Percentiles rank a stretch among this genome's conserved stretches.
These are phyloP conservation scores for Ganoderma multipileum DNA, from an alignment of 1,284 basidiomycete genomes.

Conservation along the genomic window DNA sequence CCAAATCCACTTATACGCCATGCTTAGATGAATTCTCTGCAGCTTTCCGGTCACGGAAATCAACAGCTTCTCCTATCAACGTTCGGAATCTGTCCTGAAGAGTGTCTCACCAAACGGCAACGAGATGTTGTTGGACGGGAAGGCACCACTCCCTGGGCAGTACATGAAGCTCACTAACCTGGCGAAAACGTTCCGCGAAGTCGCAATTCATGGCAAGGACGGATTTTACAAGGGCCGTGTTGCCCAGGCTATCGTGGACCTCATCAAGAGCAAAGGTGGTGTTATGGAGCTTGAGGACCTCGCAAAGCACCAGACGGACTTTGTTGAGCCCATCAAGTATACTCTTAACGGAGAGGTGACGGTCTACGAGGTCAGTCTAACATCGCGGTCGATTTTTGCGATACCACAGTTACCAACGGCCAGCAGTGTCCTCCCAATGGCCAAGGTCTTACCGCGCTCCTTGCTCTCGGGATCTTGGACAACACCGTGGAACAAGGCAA, in stretches of 20 bases:
- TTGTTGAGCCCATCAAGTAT: conserved; percentile 91
- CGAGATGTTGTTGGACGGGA: conserved; percentile 87
- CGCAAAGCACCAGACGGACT: conserved; percentile 76
- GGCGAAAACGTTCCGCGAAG: conserved; percentile 82
- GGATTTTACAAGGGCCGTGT: conserved; percentile 94
- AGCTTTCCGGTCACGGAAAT: conserved; percentile 86
- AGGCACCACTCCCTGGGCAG: conserved; percentile 81
- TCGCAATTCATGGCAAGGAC: conserved; percentile 84
- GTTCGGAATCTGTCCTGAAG: conserved; percentile 78
- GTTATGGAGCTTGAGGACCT: conserved; percentile 92
- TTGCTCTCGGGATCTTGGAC: conserved; percentile 93
- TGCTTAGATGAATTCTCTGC: not conserved
- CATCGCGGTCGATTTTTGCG: not conserved
- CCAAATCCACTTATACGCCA: not conserved
- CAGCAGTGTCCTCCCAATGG: conserved; percentile 92
- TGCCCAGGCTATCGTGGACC: conserved; percentile 89
- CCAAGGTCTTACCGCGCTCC: conserved; percentile 90
- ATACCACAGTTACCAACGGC: not conserved
- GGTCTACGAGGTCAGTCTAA: conserved; percentile 75
- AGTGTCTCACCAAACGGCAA: conserved; percentile 82
- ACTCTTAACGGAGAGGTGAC: conserved; percentile 85
- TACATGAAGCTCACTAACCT: conserved; percentile 83
- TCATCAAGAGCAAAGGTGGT: conserved; percentile 85
- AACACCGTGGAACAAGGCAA: conserved; percentile 79
- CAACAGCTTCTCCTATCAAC: conserved; percentile 76